phyloP scores from a whole-genome alignment of 1,284 basidiomycete species.

The Ceratobasidium sp. region DNA sequence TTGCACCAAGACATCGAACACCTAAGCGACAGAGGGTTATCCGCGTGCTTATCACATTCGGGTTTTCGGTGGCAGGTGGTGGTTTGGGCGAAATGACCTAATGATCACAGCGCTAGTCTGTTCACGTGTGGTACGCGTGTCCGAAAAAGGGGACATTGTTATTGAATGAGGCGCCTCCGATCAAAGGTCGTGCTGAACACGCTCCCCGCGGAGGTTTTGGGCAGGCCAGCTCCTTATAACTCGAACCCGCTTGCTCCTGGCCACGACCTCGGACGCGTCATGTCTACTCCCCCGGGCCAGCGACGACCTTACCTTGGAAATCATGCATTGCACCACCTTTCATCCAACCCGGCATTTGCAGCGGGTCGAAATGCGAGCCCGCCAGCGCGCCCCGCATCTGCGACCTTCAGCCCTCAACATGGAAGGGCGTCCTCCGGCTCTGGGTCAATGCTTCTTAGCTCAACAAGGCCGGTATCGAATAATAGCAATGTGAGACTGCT shows the following conservation, averaged over 20 bases:
- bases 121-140: constrained; percentile 21
- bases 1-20: background rate
- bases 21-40: constrained; percentile 27
- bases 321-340: constrained; percentile 16
- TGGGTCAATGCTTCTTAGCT: constrained; percentile 30
- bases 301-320: constrained; percentile 37
- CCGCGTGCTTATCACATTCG: constrained; percentile 30
- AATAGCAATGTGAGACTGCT: constrained; percentile 10
- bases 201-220: constrained; percentile 16
- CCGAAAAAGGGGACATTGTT: constrained; percentile 4
- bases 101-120: background rate
- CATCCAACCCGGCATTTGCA: constrained; percentile 37
- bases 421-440: constrained; percentile 25
- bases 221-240: constrained; percentile 11
- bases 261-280: constrained; percentile 22
- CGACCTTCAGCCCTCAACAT: constrained; percentile 1
- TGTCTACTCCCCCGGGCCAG: constrained; percentile 40
- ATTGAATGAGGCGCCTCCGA: constrained; percentile 33
- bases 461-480: background rate
- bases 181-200: constrained; percentile 23
- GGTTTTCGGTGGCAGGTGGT: constrained; percentile 19
- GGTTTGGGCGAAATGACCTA: background rate
- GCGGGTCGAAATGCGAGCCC: constrained; percentile 37
- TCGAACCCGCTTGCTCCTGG: constrained; percentile 22
- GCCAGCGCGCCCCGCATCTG: constrained; percentile 32